A percentile compares a stretch with the other conserved stretches of the same genome.
These are phyloP conservation scores for Eimeria acervulina DNA, from an alignment of 169 alveolate genomes.

Conservation along the genomic window DNA sequence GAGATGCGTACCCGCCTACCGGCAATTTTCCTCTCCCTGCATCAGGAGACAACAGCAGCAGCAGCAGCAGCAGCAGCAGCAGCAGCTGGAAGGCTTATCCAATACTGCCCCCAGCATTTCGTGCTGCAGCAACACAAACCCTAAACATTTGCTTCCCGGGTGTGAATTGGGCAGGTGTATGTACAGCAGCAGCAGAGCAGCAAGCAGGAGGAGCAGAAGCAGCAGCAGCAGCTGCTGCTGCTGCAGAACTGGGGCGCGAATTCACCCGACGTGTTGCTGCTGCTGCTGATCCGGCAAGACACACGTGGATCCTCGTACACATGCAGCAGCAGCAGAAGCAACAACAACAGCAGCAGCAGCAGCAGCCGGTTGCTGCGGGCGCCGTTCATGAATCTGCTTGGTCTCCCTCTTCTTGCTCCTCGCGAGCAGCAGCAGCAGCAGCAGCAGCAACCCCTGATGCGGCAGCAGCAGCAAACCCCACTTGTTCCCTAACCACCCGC, in stretches of 20 bases:
- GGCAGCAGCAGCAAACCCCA: too few species aligned
- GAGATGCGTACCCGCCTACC: conserved; percentile 27
- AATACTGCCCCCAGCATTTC: conserved; percentile 38
- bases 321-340: not conserved
- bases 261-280: conserved; percentile 3
- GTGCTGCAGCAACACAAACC: conserved; percentile 26
- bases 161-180: not conserved
- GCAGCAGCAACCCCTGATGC: not conserved
- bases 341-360: conserved; percentile 26
- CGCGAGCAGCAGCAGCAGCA: conserved; percentile 4
- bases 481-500: not conserved
- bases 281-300: conserved; percentile 34
- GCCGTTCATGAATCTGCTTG: not conserved
- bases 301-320: conserved; percentile 20
- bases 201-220: too few species aligned
- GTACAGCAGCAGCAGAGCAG: conserved; percentile 15
- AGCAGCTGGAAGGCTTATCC: conserved; percentile 1
- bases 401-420: not conserved
- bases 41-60: conserved; percentile 10
- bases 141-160: conserved; percentile 42
- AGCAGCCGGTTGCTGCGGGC: not conserved
- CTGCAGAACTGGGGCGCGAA: not conserved
- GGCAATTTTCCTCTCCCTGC: conserved; percentile 5
- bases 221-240: conserved; percentile 12
- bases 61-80: conserved; percentile 27